These are phyloP conservation scores for Pseudogymnoascus sp. DNA, from an alignment of 2,329 filamentous ascomycete genomes.

Conservation along the genomic window DNA sequence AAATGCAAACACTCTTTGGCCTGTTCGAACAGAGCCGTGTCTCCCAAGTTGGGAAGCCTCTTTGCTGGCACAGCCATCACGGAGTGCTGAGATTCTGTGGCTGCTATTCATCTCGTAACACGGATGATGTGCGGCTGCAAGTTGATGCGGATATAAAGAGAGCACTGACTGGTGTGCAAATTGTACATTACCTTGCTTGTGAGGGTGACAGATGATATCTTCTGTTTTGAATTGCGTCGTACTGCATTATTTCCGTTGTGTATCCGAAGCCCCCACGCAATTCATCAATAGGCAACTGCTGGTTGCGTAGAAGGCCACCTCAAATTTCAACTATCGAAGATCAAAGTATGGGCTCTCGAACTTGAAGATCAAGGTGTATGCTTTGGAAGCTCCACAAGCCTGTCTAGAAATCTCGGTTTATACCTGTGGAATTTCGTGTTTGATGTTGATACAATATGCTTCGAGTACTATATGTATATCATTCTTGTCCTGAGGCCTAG, in stretches of 20 bases:
- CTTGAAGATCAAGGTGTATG: neutral
- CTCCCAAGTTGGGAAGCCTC: slow-evolving; percentile 8
- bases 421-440: neutral
- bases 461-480: neutral
- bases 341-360: neutral
- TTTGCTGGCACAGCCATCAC: neutral
- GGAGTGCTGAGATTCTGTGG: neutral
- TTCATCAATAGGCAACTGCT: neutral
- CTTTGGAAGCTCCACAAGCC: neutral
- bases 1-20: slow-evolving; percentile 3
- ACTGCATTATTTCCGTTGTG: neutral
- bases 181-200: neutral
- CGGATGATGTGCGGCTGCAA: neutral
- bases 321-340: neutral
- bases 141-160: slow-evolving; percentile 5
- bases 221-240: neutral
- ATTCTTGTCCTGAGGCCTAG: neutral
- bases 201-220: neutral
- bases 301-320: neutral
- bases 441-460: neutral
- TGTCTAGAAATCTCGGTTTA: neutral
- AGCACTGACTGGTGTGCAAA: slow-evolving; percentile 7
- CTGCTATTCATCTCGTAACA: neutral
- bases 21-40: slow-evolving; percentile 1
- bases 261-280: neutral